Evolutionary conservation across 345 rosid species (phyloP).

Genomic region (Clausena lansium): DNA sequence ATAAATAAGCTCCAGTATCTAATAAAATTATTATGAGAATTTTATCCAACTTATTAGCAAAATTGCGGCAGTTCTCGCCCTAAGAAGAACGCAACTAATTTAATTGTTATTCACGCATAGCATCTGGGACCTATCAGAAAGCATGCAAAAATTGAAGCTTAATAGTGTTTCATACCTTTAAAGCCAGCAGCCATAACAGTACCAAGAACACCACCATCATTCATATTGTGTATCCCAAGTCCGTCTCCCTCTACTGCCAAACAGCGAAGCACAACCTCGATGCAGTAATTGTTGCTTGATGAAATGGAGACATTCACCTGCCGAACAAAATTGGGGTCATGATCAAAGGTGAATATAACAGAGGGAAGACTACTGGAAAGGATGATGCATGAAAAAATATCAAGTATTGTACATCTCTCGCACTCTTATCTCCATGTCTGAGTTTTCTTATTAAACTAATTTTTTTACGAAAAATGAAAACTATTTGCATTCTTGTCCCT

Average conservation of each 20-base stretch:
- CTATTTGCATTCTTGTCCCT: background rate
- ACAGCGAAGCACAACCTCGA: conserved; percentile 86
- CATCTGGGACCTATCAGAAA: too few species aligned
- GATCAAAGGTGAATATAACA: conserved; percentile 9
- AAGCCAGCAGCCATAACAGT: conserved; percentile 87
- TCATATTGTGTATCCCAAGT: conserved; percentile 53
- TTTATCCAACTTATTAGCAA: too few species aligned
- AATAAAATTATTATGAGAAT: too few species aligned
- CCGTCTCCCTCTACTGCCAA: conserved; percentile 92
- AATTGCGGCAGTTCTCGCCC: too few species aligned
- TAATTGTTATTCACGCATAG: too few species aligned
- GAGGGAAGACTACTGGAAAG: background rate
- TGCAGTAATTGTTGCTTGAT: conserved; percentile 66
- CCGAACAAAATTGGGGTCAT: conserved; percentile 17
- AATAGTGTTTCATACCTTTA: conserved; percentile 56
- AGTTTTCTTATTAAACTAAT: background rate
- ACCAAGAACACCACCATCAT: conserved; percentile 84
- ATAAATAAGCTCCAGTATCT: too few species aligned
- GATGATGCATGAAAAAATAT: background rate
- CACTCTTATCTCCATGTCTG: background rate
- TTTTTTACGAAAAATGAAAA: background rate
- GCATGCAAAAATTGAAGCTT: conserved; percentile 18
- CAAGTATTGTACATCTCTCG: background rate
- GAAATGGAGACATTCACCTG: conserved; percentile 86
- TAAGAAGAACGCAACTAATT: too few species aligned